Percentiles rank a stretch among this genome's conserved stretches.
Evolutionary conservation across 2,329 filamentous ascomycete genomes (phyloP).

Genomic region (Aspergillus glaucus): DNA sequence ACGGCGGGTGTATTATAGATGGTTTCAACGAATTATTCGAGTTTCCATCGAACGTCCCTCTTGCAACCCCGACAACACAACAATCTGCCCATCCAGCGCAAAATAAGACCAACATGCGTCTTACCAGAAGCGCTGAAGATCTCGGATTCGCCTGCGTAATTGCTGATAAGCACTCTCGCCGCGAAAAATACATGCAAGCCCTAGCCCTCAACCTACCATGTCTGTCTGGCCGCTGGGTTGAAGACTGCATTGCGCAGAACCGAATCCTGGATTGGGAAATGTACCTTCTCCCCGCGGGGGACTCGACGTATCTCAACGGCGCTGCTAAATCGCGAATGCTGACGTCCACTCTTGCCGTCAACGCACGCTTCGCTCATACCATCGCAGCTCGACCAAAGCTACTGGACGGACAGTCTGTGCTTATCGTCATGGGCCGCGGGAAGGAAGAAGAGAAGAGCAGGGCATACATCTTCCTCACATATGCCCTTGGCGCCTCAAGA

Average conservation of each 20-base stretch:
- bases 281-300: slow-evolving; percentile 80
- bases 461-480: slow-evolving; percentile 73
- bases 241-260: slow-evolving; percentile 59
- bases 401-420: slow-evolving; percentile 58
- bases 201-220: slow-evolving; percentile 85
- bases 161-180: slow-evolving; percentile 76
- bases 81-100: slow-evolving; percentile 9
- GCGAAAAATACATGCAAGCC: slow-evolving; percentile 90
- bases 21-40: slow-evolving; percentile 82
- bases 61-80: slow-evolving; percentile 24
- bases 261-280: slow-evolving; percentile 65
- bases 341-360: slow-evolving; percentile 51
- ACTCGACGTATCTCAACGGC: slow-evolving; percentile 68
- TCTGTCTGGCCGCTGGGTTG: slow-evolving; percentile 74
- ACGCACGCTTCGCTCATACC: slow-evolving; percentile 52
- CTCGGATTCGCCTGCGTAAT: slow-evolving; percentile 79
- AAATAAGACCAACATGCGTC: slow-evolving; percentile 37
- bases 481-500: slow-evolving; percentile 64
- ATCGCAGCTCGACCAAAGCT: slow-evolving; percentile 57
- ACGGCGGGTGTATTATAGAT: slow-evolving; percentile 67
- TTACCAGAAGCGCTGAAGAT: slow-evolving; percentile 49
- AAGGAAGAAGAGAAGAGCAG: slow-evolving; percentile 59
- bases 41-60: slow-evolving; percentile 22
- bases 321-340: slow-evolving; percentile 71
- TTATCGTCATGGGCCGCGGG: slow-evolving; percentile 64